phyloP scores from a whole-genome alignment of 2,329 filamentous ascomycete species.

The Cladosporium sp. region DNA sequence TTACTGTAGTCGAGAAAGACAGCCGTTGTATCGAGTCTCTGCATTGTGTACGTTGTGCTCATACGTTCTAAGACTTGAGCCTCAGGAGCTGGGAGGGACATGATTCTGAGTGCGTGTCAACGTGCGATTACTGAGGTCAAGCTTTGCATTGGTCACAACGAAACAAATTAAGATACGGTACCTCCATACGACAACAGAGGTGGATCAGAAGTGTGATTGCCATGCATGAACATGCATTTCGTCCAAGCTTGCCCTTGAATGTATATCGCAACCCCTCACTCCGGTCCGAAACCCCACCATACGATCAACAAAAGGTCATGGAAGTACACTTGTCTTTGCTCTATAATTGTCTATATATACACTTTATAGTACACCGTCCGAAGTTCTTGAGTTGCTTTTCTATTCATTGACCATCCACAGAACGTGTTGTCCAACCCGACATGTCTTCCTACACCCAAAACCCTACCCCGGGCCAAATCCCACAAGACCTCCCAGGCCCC shows the following conservation, averaged over 20 bases:
- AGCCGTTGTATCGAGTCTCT: not conserved
- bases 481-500: slow-evolving; percentile 33
- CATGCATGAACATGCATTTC: not conserved
- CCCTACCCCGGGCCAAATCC: slow-evolving; percentile 34
- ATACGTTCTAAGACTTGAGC: not conserved
- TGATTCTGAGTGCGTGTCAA: not conserved
- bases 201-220: not conserved
- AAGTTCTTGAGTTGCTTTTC: not conserved
- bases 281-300: slow-evolving; percentile 8
- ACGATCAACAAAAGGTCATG: slow-evolving; percentile 1
- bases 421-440: not conserved
- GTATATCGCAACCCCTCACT: slow-evolving; percentile 4
- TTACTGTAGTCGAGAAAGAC: not conserved
- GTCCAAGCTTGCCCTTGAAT: not conserved
- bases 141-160: too few relatives aligned
- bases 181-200: not conserved
- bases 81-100: not conserved
- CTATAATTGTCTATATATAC: not conserved
- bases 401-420: not conserved
- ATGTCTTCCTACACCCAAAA: slow-evolving; percentile 23
- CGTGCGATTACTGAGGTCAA: too few relatives aligned
- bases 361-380: not conserved
- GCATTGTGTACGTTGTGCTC: not conserved
- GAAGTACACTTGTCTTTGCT: slow-evolving; percentile 7
- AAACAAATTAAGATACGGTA: too few relatives aligned